Percentiles rank a stretch among this genome's conserved stretches.
phyloP scores from a whole-genome alignment of 1,284 basidiomycete species.

The Melampsora allii-populina region DNA sequence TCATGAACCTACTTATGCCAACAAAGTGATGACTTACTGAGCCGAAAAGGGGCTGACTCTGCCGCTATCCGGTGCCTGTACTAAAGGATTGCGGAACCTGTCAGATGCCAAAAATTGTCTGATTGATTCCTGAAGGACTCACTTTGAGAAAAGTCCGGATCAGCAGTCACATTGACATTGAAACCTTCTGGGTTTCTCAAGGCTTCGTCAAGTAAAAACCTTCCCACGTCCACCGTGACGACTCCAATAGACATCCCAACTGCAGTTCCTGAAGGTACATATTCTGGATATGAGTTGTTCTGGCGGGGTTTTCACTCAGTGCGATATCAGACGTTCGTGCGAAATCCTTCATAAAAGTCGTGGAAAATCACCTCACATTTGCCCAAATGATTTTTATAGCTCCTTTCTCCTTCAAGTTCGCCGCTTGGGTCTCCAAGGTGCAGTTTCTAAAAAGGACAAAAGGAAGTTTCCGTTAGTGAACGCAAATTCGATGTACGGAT shows the following conservation, averaged over 20 bases:
- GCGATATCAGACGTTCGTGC: not conserved
- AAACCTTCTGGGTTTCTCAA: conserved; percentile 12
- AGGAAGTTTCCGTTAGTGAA: not conserved
- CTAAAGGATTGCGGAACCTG: conserved; percentile 9
- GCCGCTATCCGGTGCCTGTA: conserved; percentile 29
- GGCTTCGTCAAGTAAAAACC: conserved; percentile 14
- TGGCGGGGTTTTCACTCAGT: not conserved
- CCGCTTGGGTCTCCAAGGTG: conserved; percentile 34
- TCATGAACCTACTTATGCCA: not conserved
- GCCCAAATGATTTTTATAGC: conserved; percentile 29
- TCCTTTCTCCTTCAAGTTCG: conserved; percentile 10
- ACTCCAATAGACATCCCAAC: conserved; percentile 34
- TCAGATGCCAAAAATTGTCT: not conserved
- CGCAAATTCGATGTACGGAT: not conserved
- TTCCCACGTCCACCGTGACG: conserved; percentile 24
- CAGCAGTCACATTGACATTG: conserved; percentile 20
- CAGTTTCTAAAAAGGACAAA: conserved; percentile 10
- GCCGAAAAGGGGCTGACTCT: conserved; percentile 40
- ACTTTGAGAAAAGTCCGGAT: conserved; percentile 26
- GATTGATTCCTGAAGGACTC: not conserved
- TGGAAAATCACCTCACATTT: conserved; percentile 14
- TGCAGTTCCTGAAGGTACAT: conserved; percentile 21
- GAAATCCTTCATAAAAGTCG: not conserved
- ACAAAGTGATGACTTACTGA: conserved; percentile 18
- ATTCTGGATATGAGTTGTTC: conserved; percentile 41